A percentile compares a stretch with the other conserved stretches of the same genome.
These are phyloP conservation scores for Silene noctiflora DNA, from an alignment of 179 eudicot species.

Conservation along the genomic window DNA sequence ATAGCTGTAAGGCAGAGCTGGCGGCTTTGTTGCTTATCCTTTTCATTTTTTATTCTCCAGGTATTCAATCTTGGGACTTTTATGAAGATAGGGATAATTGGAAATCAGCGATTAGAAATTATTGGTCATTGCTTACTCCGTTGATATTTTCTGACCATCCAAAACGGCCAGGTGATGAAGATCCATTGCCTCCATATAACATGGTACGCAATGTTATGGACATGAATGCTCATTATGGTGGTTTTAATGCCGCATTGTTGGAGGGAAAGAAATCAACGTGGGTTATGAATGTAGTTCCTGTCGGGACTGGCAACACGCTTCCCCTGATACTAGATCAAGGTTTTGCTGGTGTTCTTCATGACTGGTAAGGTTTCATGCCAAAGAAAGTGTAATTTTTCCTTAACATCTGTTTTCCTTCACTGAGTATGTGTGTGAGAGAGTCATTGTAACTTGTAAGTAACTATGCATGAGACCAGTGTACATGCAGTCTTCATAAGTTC, in stretches of 20 bases:
- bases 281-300: conserved; percentile 96
- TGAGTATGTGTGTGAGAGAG: conserved; percentile 59
- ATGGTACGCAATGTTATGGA: conserved; percentile 98
- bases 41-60: conserved; percentile 34
- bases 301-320: conserved; percentile 63
- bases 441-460: background rate
- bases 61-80: conserved; percentile 60
- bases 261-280: conserved; percentile 73
- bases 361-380: conserved; percentile 56
- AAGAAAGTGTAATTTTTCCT: too few relatives aligned
- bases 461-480: background rate
- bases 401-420: too few relatives aligned
- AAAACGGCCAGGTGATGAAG: conserved; percentile 98
- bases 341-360: conserved; percentile 87
- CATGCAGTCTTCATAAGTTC: background rate
- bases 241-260: conserved; percentile 70
- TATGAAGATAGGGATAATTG: conserved; percentile 61
- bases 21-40: conserved; percentile 16
- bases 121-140: conserved; percentile 97
- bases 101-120: conserved; percentile 63
- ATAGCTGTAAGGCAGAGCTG: background rate
- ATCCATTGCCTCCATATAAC: conserved; percentile 95
- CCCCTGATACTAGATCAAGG: conserved; percentile 89
- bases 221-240: conserved; percentile 93
- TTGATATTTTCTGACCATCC: conserved; percentile 99